Evolutionary conservation across 768 basidiomycete genomes (phyloP), one percentile per base, ranked within the genome.

Genomic region (Vararia minispora): DNA sequence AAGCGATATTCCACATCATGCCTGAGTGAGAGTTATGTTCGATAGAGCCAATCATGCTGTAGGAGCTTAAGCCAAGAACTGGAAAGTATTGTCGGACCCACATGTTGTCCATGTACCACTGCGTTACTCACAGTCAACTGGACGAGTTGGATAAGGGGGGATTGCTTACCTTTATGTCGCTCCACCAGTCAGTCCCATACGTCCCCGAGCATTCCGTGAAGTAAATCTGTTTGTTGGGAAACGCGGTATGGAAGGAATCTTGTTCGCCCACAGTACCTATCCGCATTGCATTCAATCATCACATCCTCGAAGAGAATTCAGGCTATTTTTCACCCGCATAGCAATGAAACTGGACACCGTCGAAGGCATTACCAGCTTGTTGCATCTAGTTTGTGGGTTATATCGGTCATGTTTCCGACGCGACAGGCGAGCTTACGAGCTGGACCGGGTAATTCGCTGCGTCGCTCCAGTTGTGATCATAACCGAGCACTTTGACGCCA

Each of bases 141-240:
- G n/a, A n/a, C n/a, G n/a, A n/a, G n/a, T n/a, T n/a, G n/a, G n/a
- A n/a, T n/a, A n/a, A n/a, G n/a, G n/a, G n/a, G n/a, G n/a, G n/a
- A n/a, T n/a, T n/a, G n/a, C n/a, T n/a, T n/a, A n/a, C n/a, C n/a
- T 85, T 85, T 56, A 85, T 76, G 47, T 85, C 80, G 34, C 60
- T 62, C 83, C 83, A 87, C 82, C 81, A 86, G 51, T 84, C 78
- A 7, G 70, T 69, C 10, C 79, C 76, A 39, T 70, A 55, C 0
- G 67, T 73, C 5, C 83, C 81, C 1, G 72, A 57, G 50, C 84
- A 85, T 55, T 86, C 82, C 48, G 60, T 69, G 42, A 69, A 59
- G 56, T 64, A 67, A 13, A 71, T 61, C 63, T 68, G 73, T 60
- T 79, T 79, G 42, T 54, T 53, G 1, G 79, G 77, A 43, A 61